phyloP scores from a whole-genome alignment of 2,329 filamentous ascomycete species.

The Setomelanomma holmii region DNA sequence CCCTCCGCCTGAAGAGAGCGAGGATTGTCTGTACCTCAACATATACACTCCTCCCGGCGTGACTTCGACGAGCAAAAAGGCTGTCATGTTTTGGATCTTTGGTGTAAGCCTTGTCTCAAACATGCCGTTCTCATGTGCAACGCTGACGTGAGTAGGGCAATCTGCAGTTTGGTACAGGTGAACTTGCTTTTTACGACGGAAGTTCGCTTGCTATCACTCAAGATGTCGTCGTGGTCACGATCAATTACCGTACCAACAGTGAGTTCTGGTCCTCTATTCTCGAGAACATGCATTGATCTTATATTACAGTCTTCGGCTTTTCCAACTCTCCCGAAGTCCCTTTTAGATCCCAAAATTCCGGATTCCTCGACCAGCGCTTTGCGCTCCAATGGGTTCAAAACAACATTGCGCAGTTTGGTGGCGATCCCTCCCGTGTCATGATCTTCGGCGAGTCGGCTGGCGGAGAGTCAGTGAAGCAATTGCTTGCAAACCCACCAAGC shows the following conservation, averaged over 20 bases:
- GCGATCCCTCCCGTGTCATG: conserved; percentile 58
- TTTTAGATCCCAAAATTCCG: conserved; percentile 44
- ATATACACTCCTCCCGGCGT: conserved; percentile 34
- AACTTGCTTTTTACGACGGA: conserved; percentile 25
- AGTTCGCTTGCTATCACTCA: conserved; percentile 30
- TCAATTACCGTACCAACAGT: conserved; percentile 36
- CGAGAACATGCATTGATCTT: no score
- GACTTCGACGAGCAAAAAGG: conserved; percentile 15
- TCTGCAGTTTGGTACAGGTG: conserved; percentile 25
- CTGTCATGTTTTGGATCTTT: conserved; percentile 22
- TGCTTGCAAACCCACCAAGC: conserved; percentile 26
- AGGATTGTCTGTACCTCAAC: conserved; percentile 52
- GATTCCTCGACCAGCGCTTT: not conserved
- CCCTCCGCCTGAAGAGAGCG: conserved; percentile 26
- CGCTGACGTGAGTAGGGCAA: conserved; percentile 26
- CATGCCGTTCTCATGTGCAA: not conserved
- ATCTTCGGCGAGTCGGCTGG: conserved; percentile 47
- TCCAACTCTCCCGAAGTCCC: conserved; percentile 20
- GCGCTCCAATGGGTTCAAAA: not conserved
- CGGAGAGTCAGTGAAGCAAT: conserved; percentile 5
- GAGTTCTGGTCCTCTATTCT: not conserved
- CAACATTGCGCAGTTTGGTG: conserved; percentile 58
- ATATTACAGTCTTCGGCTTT: conserved; percentile 27
- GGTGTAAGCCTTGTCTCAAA: not conserved
- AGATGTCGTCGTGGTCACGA: conserved; percentile 30